Percentiles rank a stretch among this genome's conserved stretches.
These are phyloP conservation scores for Naganishia liquefaciens DNA, from an alignment of 1,284 basidiomycete species.

Conservation along the genomic window DNA sequence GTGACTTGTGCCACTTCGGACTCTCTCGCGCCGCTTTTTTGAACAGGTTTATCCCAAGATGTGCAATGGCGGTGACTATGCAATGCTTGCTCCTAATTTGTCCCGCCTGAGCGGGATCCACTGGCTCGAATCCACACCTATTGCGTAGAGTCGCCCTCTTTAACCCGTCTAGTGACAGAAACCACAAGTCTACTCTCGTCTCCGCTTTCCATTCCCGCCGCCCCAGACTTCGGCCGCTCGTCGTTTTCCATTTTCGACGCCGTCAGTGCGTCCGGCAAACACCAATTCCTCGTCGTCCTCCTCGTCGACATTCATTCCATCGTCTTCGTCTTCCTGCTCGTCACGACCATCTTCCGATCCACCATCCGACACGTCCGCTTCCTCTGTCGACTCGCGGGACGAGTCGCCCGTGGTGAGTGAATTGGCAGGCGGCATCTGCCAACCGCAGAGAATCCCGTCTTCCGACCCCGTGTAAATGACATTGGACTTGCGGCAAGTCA, in stretches of 20 bases:
- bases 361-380: slow-evolving; percentile 41
- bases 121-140: too few relatives aligned
- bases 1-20: too few relatives aligned
- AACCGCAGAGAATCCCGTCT: slow-evolving; percentile 53
- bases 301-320: slow-evolving; percentile 30
- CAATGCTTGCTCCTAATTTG: too few relatives aligned
- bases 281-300: slow-evolving; percentile 35
- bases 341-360: slow-evolving; percentile 44
- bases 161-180: too few relatives aligned
- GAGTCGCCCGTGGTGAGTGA: slow-evolving; percentile 41
- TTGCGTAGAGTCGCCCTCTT: too few relatives aligned
- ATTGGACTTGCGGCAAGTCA: slow-evolving; percentile 38
- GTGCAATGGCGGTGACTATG: too few relatives aligned
- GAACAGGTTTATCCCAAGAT: too few relatives aligned
- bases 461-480: slow-evolving; percentile 54
- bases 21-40: too few relatives aligned
- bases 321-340: slow-evolving; percentile 38
- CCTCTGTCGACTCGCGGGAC: slow-evolving; percentile 48
- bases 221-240: slow-evolving; percentile 30
- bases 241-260: slow-evolving; percentile 26
- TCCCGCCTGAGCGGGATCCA: too few relatives aligned
- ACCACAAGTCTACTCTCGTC: slow-evolving; percentile 16
- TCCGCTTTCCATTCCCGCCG: slow-evolving; percentile 23
- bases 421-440: slow-evolving; percentile 41
- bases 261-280: slow-evolving; percentile 31